A percentile compares a stretch with the other conserved stretches of the same genome.
Conservation (phyloP, 345 rosid genomes). For the Mangifera indica region DNA sequence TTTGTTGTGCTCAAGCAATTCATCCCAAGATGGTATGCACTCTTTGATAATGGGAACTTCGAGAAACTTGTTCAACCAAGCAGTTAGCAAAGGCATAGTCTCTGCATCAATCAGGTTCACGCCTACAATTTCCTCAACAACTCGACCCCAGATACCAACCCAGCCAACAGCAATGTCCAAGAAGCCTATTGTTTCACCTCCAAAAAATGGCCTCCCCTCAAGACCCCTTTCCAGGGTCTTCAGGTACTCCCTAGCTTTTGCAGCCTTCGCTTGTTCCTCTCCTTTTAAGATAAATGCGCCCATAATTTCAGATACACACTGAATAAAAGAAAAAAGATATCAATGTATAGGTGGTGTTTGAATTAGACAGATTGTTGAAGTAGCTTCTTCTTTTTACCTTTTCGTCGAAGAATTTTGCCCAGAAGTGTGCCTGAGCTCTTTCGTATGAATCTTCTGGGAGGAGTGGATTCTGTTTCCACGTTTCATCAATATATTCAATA, state of each 20-base stretch:
- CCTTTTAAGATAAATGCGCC: slow-evolving; percentile 18
- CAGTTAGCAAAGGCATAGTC: slow-evolving; percentile 24
- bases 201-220: slow-evolving; percentile 27
- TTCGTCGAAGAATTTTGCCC: slow-evolving; percentile 36
- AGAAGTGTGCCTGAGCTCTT: slow-evolving; percentile 29
- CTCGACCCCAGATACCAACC: slow-evolving; percentile 30
- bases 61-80: slow-evolving; percentile 28
- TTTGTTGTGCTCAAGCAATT: slow-evolving; percentile 32
- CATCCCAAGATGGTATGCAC: slow-evolving; percentile 25
- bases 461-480: slow-evolving; percentile 26
- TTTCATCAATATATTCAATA: slow-evolving; percentile 32
- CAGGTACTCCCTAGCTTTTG: slow-evolving; percentile 25
- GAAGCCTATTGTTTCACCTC: slow-evolving; percentile 33
- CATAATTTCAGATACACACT: slow-evolving; percentile 23
- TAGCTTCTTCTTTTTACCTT: slow-evolving; percentile 20
- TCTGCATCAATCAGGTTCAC: slow-evolving; percentile 29
- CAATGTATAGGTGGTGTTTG: not conserved
- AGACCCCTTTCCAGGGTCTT: slow-evolving; percentile 26
- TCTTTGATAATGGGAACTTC: slow-evolving; percentile 29
- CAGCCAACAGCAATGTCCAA: slow-evolving; percentile 31
- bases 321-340: not conserved
- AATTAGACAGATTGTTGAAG: not conserved
- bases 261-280: slow-evolving; percentile 27
- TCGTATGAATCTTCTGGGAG: slow-evolving; percentile 28
- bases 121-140: slow-evolving; percentile 25